These are phyloP conservation scores for Ajuga reptans DNA, from an alignment of 305 asterid genomes.

Conservation along the genomic window DNA sequence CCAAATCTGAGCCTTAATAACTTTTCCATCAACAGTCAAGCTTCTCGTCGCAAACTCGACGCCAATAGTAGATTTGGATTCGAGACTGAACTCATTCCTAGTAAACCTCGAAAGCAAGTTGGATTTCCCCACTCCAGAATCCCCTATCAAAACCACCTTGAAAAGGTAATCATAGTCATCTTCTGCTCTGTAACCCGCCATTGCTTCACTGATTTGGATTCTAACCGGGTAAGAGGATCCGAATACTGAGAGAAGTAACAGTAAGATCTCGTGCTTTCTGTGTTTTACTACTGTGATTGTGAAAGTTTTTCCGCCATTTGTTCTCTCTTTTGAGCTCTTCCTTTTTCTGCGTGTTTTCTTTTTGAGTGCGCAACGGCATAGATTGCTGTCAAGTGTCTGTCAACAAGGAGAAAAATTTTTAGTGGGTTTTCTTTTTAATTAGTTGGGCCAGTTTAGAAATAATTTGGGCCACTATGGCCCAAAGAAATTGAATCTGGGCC, in stretches of 20 bases:
- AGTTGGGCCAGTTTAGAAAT: background rate
- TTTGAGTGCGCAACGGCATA: conserved; percentile 17
- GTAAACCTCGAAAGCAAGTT: conserved; percentile 84
- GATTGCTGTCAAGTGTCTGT: conserved; percentile 22
- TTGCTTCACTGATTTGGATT: conserved; percentile 19
- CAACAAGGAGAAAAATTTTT: background rate
- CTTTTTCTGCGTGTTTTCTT: background rate
- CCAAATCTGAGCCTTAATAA: conserved; percentile 89
- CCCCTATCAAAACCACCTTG: conserved; percentile 78
- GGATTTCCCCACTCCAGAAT: conserved; percentile 83
- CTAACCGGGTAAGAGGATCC: background rate
- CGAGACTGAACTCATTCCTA: conserved; percentile 81
- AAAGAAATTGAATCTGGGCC: background rate
- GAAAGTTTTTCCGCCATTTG: background rate
- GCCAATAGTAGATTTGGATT: conserved; percentile 80
- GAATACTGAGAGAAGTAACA: background rate
- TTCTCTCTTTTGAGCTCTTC: background rate
- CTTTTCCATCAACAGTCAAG: conserved; percentile 64
- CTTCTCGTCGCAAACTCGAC: conserved; percentile 85
- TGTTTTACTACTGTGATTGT: conserved; percentile 16
- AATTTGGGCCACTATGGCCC: background rate
- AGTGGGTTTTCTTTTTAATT: background rate
- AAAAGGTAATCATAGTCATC: conserved; percentile 82
- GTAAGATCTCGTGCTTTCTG: conserved; percentile 12
- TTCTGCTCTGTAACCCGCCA: conserved; percentile 78